A percentile compares a stretch with the other conserved stretches of the same genome.
Evolutionary conservation across 1,284 basidiomycete genomes (phyloP).

Genomic region (Naganishia sp.): DNA sequence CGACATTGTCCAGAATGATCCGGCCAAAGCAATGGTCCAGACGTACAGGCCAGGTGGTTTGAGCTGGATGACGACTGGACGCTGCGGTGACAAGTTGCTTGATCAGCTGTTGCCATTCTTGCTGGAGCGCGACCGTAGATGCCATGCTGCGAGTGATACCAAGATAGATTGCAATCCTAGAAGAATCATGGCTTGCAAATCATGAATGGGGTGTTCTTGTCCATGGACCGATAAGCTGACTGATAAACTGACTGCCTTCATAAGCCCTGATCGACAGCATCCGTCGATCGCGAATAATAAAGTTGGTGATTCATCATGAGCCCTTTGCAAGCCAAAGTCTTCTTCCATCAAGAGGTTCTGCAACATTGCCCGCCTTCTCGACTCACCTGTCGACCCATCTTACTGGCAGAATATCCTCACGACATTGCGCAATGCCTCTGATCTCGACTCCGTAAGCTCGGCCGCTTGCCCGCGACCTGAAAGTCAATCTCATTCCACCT

Average conservation of each 20-base stretch:
- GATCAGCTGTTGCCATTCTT: constrained; percentile 16
- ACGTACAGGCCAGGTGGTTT: constrained; percentile 25
- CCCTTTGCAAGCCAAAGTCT: background rate
- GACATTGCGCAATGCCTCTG: constrained; percentile 1
- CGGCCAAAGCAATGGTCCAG: constrained; percentile 29
- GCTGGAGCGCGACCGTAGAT: background rate
- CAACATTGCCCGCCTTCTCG: background rate
- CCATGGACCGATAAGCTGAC: too few relatives aligned
- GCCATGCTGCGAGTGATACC: background rate
- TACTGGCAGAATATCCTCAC: background rate
- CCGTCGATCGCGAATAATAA: too few relatives aligned
- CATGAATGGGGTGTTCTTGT: too few relatives aligned
- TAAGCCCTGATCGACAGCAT: too few relatives aligned
- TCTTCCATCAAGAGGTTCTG: too few relatives aligned
- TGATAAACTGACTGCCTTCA: too few relatives aligned
- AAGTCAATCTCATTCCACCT: too few relatives aligned
- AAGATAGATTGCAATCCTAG: too few relatives aligned
- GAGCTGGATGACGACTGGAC: constrained; percentile 2
- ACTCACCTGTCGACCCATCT: too few relatives aligned
- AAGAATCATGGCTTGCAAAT: background rate
- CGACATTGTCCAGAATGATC: constrained; percentile 22
- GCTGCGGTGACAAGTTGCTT: constrained; percentile 11
- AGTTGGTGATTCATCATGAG: background rate
- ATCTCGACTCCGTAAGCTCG: constrained; percentile 5
- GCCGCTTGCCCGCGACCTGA: background rate